Evolutionary conservation across 192 early-diverging fungal species (phyloP).

Genomic region (Coemansia pectinata): DNA sequence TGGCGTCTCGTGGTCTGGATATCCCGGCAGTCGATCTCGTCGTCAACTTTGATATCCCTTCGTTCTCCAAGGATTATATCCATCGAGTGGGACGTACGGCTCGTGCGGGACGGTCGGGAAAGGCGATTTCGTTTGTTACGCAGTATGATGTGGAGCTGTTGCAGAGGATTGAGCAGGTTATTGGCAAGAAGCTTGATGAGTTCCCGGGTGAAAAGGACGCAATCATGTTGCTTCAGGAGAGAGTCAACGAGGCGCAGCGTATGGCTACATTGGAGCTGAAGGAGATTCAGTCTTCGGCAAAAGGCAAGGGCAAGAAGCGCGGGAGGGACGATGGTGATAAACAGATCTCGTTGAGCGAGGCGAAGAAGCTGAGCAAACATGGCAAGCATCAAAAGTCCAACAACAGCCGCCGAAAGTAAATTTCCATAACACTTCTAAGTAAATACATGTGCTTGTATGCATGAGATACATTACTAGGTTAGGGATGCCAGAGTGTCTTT

Average conservation of each 20-base stretch:
- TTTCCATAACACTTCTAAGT: neutral
- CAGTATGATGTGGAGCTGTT: constrained; percentile 96
- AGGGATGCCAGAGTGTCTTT: neutral
- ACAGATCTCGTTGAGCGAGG: constrained; percentile 50
- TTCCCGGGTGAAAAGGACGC: constrained; percentile 83
- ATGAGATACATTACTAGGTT: neutral
- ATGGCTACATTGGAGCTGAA: constrained; percentile 86
- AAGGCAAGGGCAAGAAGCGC: constrained; percentile 43
- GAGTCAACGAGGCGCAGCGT: constrained; percentile 87
- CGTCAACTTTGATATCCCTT: constrained; percentile 96
- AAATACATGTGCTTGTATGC: neutral
- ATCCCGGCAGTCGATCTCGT: constrained; percentile 96
- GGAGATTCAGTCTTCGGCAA: constrained; percentile 57
- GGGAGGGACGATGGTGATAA: constrained; percentile 48
- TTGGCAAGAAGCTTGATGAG: constrained; percentile 83
- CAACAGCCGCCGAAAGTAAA: neutral
- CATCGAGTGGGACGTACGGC: constrained; percentile 87
- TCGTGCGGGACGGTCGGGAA: constrained; percentile 78
- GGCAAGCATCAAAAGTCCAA: neutral
- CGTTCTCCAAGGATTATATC: constrained; percentile 84
- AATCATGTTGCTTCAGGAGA: constrained; percentile 89
- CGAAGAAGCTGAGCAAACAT: constrained; percentile 39
- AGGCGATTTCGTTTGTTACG: constrained; percentile 78
- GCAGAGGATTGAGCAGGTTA: constrained; percentile 89
- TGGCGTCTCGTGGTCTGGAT: constrained; percentile 90